Percentiles rank a stretch among this genome's conserved stretches.
Evolutionary conservation across 2,329 filamentous ascomycete species (phyloP).

Genomic region (Fusarium sp.): DNA sequence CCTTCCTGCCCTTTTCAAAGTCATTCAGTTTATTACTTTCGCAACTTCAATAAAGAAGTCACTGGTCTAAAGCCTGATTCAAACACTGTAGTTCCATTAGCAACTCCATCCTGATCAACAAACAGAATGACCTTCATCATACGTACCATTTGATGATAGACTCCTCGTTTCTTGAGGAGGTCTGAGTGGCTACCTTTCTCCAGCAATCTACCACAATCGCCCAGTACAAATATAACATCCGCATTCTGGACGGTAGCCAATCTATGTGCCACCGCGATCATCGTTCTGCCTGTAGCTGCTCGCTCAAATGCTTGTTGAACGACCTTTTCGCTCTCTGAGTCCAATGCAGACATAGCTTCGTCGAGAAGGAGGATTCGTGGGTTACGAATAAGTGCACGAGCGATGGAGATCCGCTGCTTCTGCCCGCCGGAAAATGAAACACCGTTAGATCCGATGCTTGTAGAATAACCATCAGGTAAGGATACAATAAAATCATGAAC

Average conservation of each 20-base stretch:
- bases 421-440: constrained; percentile 79
- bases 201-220: constrained; percentile 68
- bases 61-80: too few relatives aligned
- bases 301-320: constrained; percentile 78
- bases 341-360: constrained; percentile 80
- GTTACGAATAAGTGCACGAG: constrained; percentile 76
- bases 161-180: constrained; percentile 65
- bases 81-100: too few relatives aligned
- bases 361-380: constrained; percentile 78
- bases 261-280: constrained; percentile 83
- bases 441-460: constrained; percentile 76
- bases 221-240: constrained; percentile 85
- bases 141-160: constrained; percentile 71
- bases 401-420: constrained; percentile 80
- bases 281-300: constrained; percentile 72
- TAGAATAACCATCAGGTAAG: constrained; percentile 78
- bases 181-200: constrained; percentile 69
- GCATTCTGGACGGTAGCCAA: constrained; percentile 84
- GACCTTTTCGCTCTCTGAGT: constrained; percentile 73
- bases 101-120: too few relatives aligned
- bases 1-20: too few relatives aligned
- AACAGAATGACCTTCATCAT: too few relatives aligned
- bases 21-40: too few relatives aligned
- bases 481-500: constrained; percentile 80
- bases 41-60: too few relatives aligned